Percentiles rank a stretch among this genome's conserved stretches.
These are phyloP conservation scores for Claviceps purpurea DNA, from an alignment of 2,329 filamentous ascomycete species.

Conservation along the genomic window DNA sequence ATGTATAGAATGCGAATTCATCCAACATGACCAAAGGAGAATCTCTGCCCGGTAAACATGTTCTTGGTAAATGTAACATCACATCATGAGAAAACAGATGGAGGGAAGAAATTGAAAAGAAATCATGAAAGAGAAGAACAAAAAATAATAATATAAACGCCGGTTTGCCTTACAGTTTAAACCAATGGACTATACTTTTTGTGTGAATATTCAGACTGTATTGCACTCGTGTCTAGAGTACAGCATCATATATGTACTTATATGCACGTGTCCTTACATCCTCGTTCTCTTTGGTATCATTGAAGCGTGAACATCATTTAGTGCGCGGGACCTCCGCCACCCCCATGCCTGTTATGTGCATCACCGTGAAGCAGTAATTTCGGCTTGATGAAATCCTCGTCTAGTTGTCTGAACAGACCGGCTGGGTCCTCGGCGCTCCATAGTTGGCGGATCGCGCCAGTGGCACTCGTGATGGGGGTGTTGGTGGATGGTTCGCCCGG, in stretches of 20 bases:
- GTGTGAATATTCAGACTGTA: not conserved
- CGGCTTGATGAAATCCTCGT: slow-evolving; percentile 94
- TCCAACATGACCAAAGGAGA: too few relatives aligned
- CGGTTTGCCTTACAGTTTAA: too few relatives aligned
- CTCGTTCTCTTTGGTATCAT: not conserved
- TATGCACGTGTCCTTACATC: too few relatives aligned
- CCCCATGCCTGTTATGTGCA: slow-evolving; percentile 10
- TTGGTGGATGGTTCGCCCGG: slow-evolving; percentile 15
- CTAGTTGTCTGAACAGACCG: slow-evolving; percentile 79
- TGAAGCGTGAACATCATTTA: not conserved
- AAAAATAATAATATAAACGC: too few relatives aligned
- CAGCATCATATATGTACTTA: not conserved
- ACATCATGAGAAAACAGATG: too few relatives aligned
- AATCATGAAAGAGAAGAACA: too few relatives aligned
- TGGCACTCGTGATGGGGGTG: slow-evolving; percentile 47
- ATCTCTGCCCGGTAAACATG: too few relatives aligned
- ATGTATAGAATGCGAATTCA: too few relatives aligned
- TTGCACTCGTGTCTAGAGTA: not conserved
- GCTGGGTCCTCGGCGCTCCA: slow-evolving; percentile 80
- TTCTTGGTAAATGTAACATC: too few relatives aligned
- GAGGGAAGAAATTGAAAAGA: too few relatives aligned
- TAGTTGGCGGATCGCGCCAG: slow-evolving; percentile 66
- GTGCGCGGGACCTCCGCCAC: slow-evolving; percentile 8
- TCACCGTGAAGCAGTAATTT: slow-evolving; percentile 69
- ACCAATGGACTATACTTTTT: not conserved